Conservation (phyloP, 306 rosid genomes). For the Casuarina cunninghamiana region DNA sequence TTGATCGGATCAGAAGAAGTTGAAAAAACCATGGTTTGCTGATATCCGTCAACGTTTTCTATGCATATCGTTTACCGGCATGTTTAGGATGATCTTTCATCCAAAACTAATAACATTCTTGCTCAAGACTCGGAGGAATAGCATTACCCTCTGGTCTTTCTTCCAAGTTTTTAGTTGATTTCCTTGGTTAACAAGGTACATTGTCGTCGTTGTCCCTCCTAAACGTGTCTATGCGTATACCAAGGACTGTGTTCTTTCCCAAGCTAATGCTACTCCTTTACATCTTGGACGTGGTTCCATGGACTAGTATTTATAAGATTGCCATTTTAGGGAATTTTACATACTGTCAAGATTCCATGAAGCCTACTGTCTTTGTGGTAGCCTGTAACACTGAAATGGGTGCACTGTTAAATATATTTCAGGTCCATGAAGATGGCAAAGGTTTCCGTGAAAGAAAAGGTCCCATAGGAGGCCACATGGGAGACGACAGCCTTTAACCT, state of each 20-base stretch:
- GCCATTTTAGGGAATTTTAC: neutral
- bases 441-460: conserved; percentile 50
- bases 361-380: conserved; percentile 8
- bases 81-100: neutral
- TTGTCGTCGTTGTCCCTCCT: neutral
- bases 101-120: neutral
- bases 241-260: neutral
- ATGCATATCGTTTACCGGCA: neutral
- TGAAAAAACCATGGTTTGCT: too few relatives aligned
- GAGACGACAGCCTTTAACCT: conserved; percentile 53
- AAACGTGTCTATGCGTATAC: neutral
- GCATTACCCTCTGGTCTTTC: neutral
- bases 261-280: neutral
- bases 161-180: neutral
- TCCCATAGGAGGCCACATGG: conserved; percentile 42
- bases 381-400: conserved; percentile 20
- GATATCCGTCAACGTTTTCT: neutral
- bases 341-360: conserved; percentile 23
- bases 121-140: neutral
- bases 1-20: too few relatives aligned
- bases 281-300: conserved; percentile 5
- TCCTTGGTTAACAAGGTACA: neutral
- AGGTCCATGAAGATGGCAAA: conserved; percentile 54
- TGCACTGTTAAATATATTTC: conserved; percentile 27
- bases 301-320: conserved; percentile 2